A percentile compares a stretch with the other conserved stretches of the same genome.
Evolutionary conservation across 78 protist genomes (phyloP).

Genomic region (Anaeramoeba flamelloides): DNA sequence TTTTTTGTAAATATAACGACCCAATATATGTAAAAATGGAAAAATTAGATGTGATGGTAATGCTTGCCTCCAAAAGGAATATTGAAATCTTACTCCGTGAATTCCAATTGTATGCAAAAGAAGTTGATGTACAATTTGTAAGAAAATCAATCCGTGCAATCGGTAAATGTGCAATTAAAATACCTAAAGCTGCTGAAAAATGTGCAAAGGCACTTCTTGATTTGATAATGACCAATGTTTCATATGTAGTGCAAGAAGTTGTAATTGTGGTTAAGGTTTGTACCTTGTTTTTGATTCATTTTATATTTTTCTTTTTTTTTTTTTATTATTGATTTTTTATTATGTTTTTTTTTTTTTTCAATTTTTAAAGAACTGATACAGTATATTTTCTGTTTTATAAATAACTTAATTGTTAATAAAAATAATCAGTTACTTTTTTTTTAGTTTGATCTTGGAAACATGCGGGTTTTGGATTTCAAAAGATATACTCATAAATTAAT

Average conservation of each 20-base stretch:
- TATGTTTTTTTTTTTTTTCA: no score
- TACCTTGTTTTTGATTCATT: no score
- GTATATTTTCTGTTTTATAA: no score
- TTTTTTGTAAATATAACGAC: constrained; percentile 96
- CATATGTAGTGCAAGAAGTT: constrained; percentile 97
- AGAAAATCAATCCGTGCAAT: constrained; percentile 84
- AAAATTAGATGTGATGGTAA: constrained; percentile 88
- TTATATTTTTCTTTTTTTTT: no score
- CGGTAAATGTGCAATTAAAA: constrained; percentile 87
- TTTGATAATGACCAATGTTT: constrained; percentile 80
- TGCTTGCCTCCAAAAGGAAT: constrained; percentile 73
- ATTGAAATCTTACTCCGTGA: no score
- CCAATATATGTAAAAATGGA: constrained; percentile 97
- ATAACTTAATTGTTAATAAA: no score
- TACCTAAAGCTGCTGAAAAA: constrained; percentile 35
- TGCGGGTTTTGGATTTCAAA: no score
- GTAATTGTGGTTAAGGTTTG: constrained; percentile 92
- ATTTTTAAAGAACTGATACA: no score
- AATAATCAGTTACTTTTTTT: no score
- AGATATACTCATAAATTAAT: no score
- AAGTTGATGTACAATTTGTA: constrained; percentile 92
- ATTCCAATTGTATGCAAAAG: constrained; percentile 79
- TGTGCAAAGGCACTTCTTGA: constrained; percentile 79
- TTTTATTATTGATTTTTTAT: no score
- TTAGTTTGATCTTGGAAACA: no score